phyloP scores from a whole-genome alignment of 1,284 basidiomycete species.

The Vanrija sp. region DNA sequence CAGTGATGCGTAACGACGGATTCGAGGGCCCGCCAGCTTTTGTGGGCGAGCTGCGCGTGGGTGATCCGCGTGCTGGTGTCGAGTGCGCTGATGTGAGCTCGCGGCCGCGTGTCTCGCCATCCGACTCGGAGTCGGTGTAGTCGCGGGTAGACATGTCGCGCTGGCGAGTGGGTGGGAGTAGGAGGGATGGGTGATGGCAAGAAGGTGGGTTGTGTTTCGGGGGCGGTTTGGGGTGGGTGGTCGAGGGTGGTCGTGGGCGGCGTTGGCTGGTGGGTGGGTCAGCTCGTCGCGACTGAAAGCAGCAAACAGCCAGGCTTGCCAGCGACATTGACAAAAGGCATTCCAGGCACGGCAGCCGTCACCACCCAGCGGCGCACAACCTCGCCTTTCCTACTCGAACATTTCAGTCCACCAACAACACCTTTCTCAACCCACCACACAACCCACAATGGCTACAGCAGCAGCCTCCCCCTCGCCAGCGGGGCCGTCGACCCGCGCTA shows the following conservation, averaged over 20 bases:
- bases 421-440: too few relatives aligned
- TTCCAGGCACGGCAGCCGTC: too few relatives aligned
- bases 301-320: too few relatives aligned
- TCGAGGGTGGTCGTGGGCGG: background rate
- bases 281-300: background rate
- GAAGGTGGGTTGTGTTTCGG: background rate
- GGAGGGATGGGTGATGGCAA: background rate
- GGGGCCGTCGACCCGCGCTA: too few relatives aligned
- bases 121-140: constrained; percentile 32
- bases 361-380: too few relatives aligned
- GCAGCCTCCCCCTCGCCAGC: too few relatives aligned
- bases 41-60: background rate
- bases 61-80: background rate
- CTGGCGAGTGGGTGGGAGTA: too few relatives aligned
- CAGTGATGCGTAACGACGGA: constrained; percentile 1
- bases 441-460: too few relatives aligned
- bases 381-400: too few relatives aligned
- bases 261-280: background rate
- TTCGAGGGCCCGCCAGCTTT: background rate
- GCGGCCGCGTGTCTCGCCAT: constrained; percentile 4
- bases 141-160: constrained; percentile 19
- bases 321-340: too few relatives aligned
- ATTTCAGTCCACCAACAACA: too few relatives aligned
- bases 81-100: background rate
- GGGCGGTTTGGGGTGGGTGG: background rate